phyloP scores from a whole-genome alignment of 139 green algal species.

The Micractinium conductrix region DNA sequence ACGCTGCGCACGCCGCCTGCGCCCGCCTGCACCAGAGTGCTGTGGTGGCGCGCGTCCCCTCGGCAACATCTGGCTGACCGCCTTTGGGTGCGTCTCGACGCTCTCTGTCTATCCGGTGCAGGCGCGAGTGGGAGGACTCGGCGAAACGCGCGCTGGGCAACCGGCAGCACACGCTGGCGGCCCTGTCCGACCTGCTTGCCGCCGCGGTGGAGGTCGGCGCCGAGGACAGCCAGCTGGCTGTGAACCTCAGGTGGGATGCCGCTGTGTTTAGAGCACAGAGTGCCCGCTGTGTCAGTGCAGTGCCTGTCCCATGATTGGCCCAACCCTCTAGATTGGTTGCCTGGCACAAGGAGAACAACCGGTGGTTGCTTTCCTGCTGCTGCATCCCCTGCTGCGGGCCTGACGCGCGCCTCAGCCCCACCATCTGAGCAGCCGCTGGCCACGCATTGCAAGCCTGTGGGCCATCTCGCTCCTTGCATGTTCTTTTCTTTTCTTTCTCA shows the following conservation, averaged over 20 bases:
- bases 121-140: slow-evolving; percentile 60
- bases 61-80: not conserved
- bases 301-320: too few species aligned
- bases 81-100: not conserved
- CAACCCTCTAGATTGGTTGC: too few species aligned
- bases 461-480: not conserved
- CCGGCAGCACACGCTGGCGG: slow-evolving; percentile 26
- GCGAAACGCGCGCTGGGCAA: slow-evolving; percentile 39
- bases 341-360: too few species aligned
- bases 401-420: not conserved
- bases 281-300: too few species aligned
- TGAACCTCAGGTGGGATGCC: not conserved
- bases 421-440: not conserved
- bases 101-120: not conserved
- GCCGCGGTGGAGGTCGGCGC: slow-evolving; percentile 37
- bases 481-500: too few species aligned
- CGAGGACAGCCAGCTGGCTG: slow-evolving; percentile 26
- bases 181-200: slow-evolving; percentile 43
- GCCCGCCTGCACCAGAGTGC: not conserved
- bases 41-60: not conserved
- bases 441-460: too few species aligned
- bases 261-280: not conserved
- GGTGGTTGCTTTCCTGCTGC: too few species aligned
- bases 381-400: too few species aligned
- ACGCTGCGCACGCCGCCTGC: not conserved